Base-by-base conservation (phyloP, 768 basidiomycete genomes). In the Phaeotremella skinneri region DNA sequence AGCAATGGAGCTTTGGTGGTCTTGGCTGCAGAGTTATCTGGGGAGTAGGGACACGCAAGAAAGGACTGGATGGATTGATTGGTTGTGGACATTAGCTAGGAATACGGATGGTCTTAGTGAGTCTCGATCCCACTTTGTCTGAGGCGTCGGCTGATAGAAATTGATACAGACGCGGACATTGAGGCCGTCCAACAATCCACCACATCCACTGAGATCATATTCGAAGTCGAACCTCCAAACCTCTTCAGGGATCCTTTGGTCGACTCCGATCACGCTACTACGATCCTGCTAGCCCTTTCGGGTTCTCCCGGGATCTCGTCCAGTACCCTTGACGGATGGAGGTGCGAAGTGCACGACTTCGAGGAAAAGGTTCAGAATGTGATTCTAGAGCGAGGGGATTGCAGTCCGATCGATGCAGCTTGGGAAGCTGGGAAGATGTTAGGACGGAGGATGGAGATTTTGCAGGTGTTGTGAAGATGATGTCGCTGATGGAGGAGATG, bases 221-320 rank as follows among this genome's bases (percentile, higher is more conserved):
- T 76, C 64, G 70, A 63, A 21, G 62, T 65, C 29, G 75, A 76
- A 52, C 62, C 70, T n/a, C 59, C 72, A 0, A 76, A 76, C 41
- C 67, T 75, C 11, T 76, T 65, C 58, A 58, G 69, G 13, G 69
- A 73, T 55, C 56, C 69, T 11, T 51, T 70, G 3, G 55, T 61
- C 25, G 72, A 73, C 29, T 52, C 61, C 1, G 16, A 31, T n/a
- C 52, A 58, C 42, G 68, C 68, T 9, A 51, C 55, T 11, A 23
- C 26, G 16, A 16, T 62, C 7, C 48, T 64, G n/a, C n/a, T n/a
- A n/a, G n/a, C n/a, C n/a, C n/a, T n/a, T n/a, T n/a, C n/a, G n/a
- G n/a, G n/a, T n/a, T n/a, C n/a, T n/a, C n/a, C n/a, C n/a, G n/a
- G n/a, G n/a, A n/a, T n/a, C n/a, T n/a, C n/a, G n/a, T n/a, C n/a